These are phyloP conservation scores for Trypanosoma lewisi DNA, from an alignment of 208 protist species.

Conservation along the genomic window DNA sequence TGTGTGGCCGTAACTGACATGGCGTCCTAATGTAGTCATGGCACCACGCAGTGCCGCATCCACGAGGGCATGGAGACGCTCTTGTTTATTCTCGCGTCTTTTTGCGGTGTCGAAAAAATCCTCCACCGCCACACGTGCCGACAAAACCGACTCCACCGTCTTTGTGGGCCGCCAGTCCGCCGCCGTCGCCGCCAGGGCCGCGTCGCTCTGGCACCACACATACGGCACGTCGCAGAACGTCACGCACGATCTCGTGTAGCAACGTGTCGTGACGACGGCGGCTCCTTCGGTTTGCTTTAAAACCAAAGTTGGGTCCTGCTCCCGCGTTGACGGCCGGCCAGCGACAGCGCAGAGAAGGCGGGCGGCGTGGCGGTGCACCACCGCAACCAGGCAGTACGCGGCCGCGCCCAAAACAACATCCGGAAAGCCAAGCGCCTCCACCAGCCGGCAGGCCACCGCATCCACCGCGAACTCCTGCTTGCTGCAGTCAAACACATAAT, in stretches of 20 bases:
- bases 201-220: slow-evolving; percentile 30
- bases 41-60: slow-evolving; percentile 24
- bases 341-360: slow-evolving; percentile 40
- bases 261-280: slow-evolving; percentile 2
- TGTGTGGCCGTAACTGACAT: slow-evolving; percentile 52
- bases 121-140: slow-evolving; percentile 11
- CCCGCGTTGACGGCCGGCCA: slow-evolving; percentile 32
- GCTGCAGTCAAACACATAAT: slow-evolving; percentile 25
- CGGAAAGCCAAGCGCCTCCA: slow-evolving; percentile 44
- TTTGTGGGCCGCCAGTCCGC: not conserved
- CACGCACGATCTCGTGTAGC: slow-evolving; percentile 27
- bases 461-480: not conserved
- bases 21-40: slow-evolving; percentile 34
- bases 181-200: not conserved
- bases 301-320: slow-evolving; percentile 62
- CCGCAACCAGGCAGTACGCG: slow-evolving; percentile 31
- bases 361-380: slow-evolving; percentile 29
- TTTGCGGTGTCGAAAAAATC: slow-evolving; percentile 7
- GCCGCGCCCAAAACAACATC: slow-evolving; percentile 28
- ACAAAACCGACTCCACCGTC: not conserved
- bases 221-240: slow-evolving; percentile 59
- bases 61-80: slow-evolving; percentile 9
- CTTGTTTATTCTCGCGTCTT: not conserved
- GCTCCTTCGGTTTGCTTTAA: slow-evolving; percentile 20
- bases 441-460: slow-evolving; percentile 19